These are phyloP conservation scores for Rhodofomes roseus DNA, from an alignment of 1,284 basidiomycete genomes.

Conservation along the genomic window DNA sequence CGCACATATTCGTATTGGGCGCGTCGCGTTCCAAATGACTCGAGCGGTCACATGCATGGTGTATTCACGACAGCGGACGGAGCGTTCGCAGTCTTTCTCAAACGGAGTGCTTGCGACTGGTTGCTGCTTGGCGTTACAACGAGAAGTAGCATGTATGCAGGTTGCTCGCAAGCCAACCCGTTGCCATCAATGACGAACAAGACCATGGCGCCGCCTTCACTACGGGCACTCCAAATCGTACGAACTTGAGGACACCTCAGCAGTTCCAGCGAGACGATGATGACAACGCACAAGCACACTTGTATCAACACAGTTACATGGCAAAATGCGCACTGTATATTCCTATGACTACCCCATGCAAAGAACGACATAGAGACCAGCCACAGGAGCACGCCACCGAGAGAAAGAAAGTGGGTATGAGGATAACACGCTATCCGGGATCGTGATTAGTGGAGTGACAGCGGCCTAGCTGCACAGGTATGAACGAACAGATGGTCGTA, in stretches of 20 bases:
- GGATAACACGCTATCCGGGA: conserved; percentile 29
- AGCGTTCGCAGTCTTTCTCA: not conserved
- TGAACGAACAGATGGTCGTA: conserved; percentile 25
- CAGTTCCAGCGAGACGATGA: too few relatives aligned
- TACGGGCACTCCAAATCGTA: not conserved
- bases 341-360: conserved; percentile 6
- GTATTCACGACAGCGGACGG: too few relatives aligned
- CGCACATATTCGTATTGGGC: not conserved
- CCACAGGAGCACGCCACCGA: conserved; percentile 54
- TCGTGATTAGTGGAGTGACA: conserved; percentile 33
- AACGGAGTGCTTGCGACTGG: not conserved
- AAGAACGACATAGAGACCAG: conserved; percentile 58
- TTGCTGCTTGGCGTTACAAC: not conserved
- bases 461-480: conserved; percentile 26
- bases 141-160: not conserved
- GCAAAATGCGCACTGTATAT: not conserved
- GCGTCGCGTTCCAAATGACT: conserved; percentile 18
- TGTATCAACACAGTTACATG: not conserved
- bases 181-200: too few relatives aligned
- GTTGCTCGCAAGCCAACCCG: not conserved
- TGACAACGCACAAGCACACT: too few relatives aligned
- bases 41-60: conserved; percentile 18
- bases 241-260: too few relatives aligned
- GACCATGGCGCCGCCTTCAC: not conserved
- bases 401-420: conserved; percentile 49